Evolutionary conservation across 768 basidiomycete genomes (phyloP).

Genomic region (Calocybe gangraenosa): DNA sequence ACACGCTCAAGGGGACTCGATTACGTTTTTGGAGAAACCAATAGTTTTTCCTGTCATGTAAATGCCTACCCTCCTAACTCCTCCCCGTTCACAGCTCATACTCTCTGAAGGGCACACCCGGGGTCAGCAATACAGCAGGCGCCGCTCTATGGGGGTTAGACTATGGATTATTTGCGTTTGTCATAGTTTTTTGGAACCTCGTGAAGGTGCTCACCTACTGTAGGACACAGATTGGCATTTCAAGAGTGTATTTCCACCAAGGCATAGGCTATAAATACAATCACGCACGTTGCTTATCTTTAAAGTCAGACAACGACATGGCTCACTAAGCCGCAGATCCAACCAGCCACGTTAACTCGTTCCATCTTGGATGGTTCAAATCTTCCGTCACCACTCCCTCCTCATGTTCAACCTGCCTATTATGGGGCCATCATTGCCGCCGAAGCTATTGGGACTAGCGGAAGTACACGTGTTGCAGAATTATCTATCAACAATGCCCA

Average conservation of each 20-base stretch:
- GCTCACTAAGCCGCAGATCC: constrained; percentile 39
- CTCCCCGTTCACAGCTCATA: background rate
- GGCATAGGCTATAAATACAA: constrained; percentile 73
- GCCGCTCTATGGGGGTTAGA: constrained; percentile 57
- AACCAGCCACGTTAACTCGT: constrained; percentile 53
- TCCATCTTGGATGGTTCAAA: constrained; percentile 54
- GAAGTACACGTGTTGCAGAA: constrained; percentile 39
- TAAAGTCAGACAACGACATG: background rate
- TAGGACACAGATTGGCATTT: constrained; percentile 37
- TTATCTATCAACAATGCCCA: constrained; percentile 40
- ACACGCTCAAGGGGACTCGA: constrained; percentile 40
- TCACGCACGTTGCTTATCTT: constrained; percentile 33
- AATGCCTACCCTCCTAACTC: constrained; percentile 8
- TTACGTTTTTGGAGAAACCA: constrained; percentile 63
- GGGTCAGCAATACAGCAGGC: constrained; percentile 53
- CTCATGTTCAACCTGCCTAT: constrained; percentile 65
- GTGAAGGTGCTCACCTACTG: background rate
- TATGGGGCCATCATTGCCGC: constrained; percentile 60
- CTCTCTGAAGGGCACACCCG: constrained; percentile 26
- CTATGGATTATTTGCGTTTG: constrained; percentile 44
- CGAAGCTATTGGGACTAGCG: constrained; percentile 50
- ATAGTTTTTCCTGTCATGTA: constrained; percentile 46
- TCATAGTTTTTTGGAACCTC: background rate
- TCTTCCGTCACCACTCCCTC: constrained; percentile 43
- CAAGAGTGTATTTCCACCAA: constrained; percentile 57